phyloP scores from a whole-genome alignment of 257 asterid genomes.

The Scutellaria galericulata region DNA sequence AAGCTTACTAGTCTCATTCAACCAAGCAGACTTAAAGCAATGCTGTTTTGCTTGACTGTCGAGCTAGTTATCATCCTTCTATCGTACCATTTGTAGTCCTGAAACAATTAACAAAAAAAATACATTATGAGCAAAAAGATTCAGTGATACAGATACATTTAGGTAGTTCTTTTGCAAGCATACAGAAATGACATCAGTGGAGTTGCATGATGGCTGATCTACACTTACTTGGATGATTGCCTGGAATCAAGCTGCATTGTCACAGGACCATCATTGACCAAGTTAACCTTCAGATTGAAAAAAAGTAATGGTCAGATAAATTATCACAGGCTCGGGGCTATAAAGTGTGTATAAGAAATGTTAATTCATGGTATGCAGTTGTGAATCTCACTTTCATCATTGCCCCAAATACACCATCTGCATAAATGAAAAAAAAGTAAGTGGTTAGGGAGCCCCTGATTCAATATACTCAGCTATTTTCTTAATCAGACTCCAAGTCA shows the following conservation, averaged over 20 bases:
- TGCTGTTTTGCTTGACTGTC: constrained; percentile 18
- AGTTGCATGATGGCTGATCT: constrained; percentile 3
- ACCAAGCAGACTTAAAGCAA: not conserved
- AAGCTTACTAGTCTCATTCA: too few relatives aligned
- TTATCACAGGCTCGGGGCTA: constrained; percentile 6
- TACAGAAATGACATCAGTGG: not conserved
- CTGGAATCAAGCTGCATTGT: constrained; percentile 91
- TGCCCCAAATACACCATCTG: constrained; percentile 96
- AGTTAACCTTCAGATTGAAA: constrained; percentile 60
- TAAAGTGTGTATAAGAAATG: not conserved
- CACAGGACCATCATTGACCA: constrained; percentile 93
- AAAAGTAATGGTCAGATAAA: not conserved
- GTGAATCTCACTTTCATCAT: constrained; percentile 77
- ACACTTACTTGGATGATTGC: constrained; percentile 63
- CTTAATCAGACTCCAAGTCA: not conserved
- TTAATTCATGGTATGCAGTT: constrained; percentile 26
- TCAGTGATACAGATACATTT: not conserved
- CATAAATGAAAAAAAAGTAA: constrained; percentile 19
- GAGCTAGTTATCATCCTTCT: constrained; percentile 19
- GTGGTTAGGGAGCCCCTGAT: constrained; percentile 11
- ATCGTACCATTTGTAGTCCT: constrained; percentile 39
- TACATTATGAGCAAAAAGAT: not conserved
- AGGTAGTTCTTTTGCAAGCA: not conserved
- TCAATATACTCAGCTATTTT: not conserved
- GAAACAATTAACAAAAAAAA: constrained; percentile 31